Evolutionary conservation across 2,329 filamentous ascomycete species (phyloP), one percentile per base, ranked within the genome.

Genomic region (Botrytis hyacinthi): DNA sequence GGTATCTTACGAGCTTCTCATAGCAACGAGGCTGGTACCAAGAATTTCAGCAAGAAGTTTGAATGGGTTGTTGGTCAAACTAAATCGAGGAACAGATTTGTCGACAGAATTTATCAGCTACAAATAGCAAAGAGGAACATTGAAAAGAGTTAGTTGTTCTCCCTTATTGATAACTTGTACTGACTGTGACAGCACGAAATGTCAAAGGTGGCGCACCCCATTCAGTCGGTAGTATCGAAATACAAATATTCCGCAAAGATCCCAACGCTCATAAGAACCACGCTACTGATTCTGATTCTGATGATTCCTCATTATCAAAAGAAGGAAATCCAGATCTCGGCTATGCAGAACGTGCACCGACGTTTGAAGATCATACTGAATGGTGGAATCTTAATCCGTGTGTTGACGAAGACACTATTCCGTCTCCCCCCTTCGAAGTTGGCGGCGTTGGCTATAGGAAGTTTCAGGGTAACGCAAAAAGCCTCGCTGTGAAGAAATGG

Each of bases 1-100:
- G 79, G 80, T 5, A 73, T 80, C 57, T 60, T 79, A 18, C 76
- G 79, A 37, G 74, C 75, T n/a, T 77, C 74, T 3, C 54, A 57
- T n/a, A 67, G 48, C 40, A 66, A 74, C 32, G 73, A 59, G 26
- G 62, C 40, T 46, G 29, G 48, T 8, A 72, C 40, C 6, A 29
- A 20, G 14, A 44, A 59, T 4, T 68, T 59, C 10, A 59, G 29
- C 16, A 72, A 60, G 26, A 72, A 40, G 8, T 69, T 69, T 42
- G 62, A 69, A 16, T 60, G 42, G 40, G 40, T 69, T 20, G 42
- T 54, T 5, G 62, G 71, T 26, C 62, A 46, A 37, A 42, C 42
- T 6, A 72, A 68, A 35, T 20, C 46, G 46, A 32, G 42, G 16
- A 72, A 69, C 18, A 59, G 20, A 48, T 46, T 22, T 22, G 4